Conservation (phyloP, 805 yeast genomes). For the Saccharomycopsis fodiens region DNA sequence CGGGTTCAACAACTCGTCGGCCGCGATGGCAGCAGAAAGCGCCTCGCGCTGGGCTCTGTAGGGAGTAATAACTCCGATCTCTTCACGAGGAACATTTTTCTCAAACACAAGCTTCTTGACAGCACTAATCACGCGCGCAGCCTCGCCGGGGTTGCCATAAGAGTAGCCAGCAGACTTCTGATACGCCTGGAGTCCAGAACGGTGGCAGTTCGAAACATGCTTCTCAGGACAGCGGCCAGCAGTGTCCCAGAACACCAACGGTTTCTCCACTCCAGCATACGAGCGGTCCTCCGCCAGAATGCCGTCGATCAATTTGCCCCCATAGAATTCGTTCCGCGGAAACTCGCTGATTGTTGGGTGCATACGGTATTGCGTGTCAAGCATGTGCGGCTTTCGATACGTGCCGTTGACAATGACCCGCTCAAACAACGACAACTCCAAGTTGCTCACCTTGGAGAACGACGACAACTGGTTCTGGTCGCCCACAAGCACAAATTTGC, state of each 20-base stretch:
- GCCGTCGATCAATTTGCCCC: constrained; percentile 47
- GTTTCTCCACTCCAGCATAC: constrained; percentile 41
- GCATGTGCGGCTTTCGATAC: constrained; percentile 54
- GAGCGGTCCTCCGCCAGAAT: constrained; percentile 44
- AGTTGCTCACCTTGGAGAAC: constrained; percentile 58
- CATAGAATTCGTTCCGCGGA: constrained; percentile 46
- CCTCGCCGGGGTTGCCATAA: constrained; percentile 50
- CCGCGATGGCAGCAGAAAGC: constrained; percentile 41
- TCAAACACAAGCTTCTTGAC: constrained; percentile 46
- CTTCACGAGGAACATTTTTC: constrained; percentile 39
- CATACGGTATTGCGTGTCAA: constrained; percentile 65
- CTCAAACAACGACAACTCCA: constrained; percentile 63
- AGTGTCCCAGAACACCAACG: constrained; percentile 57
- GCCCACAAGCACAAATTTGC: constrained; percentile 63
- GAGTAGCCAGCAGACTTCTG: constrained; percentile 50
- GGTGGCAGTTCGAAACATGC: constrained; percentile 38
- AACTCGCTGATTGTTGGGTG: constrained; percentile 56
- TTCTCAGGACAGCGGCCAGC: constrained; percentile 39
- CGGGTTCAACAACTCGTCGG: constrained; percentile 52
- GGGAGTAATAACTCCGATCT: constrained; percentile 68
- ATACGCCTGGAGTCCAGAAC: constrained; percentile 25
- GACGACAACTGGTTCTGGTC: constrained; percentile 71
- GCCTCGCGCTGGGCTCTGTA: constrained; percentile 68
- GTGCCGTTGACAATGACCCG: constrained; percentile 56
- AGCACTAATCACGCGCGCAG: constrained; percentile 37